phyloP scores from a whole-genome alignment of 345 rosid genomes.

The Moricandia arvensis region DNA sequence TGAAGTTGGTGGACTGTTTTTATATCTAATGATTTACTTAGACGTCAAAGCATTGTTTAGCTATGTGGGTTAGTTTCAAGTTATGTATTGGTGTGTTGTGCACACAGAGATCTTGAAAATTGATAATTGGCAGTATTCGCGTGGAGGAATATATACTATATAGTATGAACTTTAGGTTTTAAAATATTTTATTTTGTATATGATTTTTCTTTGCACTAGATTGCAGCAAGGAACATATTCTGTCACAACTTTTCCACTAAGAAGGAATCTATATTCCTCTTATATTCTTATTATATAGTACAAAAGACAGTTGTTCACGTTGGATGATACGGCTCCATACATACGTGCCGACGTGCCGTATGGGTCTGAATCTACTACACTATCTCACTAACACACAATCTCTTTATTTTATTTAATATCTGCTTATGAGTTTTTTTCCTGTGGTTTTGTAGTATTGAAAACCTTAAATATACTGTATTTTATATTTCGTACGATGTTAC shows the following conservation, averaged over 20 bases:
- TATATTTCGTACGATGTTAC: neutral
- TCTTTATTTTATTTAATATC: neutral
- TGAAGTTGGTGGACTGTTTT: conserved; percentile 24
- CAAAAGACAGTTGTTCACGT: conserved; percentile 26
- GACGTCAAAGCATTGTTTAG: conserved; percentile 10
- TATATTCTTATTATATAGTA: conserved; percentile 7
- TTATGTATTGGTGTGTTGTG: conserved; percentile 10
- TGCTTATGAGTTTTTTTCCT: neutral
- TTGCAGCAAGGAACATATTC: conserved; percentile 35
- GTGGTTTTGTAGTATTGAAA: neutral
- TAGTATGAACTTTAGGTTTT: conserved; percentile 10
- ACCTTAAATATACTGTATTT: neutral
- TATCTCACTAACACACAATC: conserved; percentile 24
- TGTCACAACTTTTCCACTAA: conserved; percentile 16
- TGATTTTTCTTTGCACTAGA: conserved; percentile 18
- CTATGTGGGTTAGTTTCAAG: conserved; percentile 15
- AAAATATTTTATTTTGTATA: neutral
- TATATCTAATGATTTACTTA: neutral
- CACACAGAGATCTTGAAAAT: neutral
- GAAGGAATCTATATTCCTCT: conserved; percentile 23
- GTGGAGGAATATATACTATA: conserved; percentile 32
- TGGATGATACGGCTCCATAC: neutral
- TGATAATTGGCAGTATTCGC: conserved; percentile 21
- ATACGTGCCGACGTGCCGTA: neutral
- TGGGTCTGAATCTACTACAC: conserved; percentile 17